A percentile compares a stretch with the other conserved stretches of the same genome.
Evolutionary conservation across 306 rosid species (phyloP).

Genomic region (Quercus berberidifolia): DNA sequence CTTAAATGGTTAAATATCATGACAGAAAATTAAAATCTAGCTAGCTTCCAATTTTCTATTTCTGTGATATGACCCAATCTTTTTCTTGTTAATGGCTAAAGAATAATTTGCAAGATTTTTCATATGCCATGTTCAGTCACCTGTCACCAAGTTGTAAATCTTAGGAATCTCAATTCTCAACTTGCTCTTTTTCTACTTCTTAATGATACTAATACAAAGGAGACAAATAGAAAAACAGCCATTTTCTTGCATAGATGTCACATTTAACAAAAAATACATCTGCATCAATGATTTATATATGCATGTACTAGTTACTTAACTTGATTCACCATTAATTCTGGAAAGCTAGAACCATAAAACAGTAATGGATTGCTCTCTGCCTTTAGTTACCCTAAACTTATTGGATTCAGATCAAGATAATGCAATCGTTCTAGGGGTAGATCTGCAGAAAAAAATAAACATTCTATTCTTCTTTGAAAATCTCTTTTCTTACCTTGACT

Average conservation of each 20-base stretch:
- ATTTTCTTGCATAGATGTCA: not conserved
- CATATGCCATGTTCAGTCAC: not conserved
- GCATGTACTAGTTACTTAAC: not conserved
- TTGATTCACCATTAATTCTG: not conserved
- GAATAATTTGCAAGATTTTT: not conserved
- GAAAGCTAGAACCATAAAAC: not conserved
- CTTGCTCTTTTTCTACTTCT: not conserved
- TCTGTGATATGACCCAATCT: not conserved
- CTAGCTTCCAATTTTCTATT: not conserved
- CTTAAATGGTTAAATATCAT: not conserved
- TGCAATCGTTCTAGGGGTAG: not conserved
- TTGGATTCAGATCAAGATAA: not conserved
- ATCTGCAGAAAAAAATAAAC: not conserved
- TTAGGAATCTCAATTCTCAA: not conserved
- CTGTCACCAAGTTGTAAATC: not conserved
- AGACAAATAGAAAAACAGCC: not conserved
- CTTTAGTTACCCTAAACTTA: not conserved
- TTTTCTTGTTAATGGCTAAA: not conserved
- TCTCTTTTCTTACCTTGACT: constrained; percentile 29
- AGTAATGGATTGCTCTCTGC: not conserved
- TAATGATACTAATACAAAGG: not conserved
- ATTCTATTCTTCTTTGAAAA: not conserved
- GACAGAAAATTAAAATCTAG: not conserved
- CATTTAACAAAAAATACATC: not conserved
- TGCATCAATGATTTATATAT: not conserved